phyloP scores from a whole-genome alignment of 1,139 yeast species.

The Kodamaea alishanica region DNA sequence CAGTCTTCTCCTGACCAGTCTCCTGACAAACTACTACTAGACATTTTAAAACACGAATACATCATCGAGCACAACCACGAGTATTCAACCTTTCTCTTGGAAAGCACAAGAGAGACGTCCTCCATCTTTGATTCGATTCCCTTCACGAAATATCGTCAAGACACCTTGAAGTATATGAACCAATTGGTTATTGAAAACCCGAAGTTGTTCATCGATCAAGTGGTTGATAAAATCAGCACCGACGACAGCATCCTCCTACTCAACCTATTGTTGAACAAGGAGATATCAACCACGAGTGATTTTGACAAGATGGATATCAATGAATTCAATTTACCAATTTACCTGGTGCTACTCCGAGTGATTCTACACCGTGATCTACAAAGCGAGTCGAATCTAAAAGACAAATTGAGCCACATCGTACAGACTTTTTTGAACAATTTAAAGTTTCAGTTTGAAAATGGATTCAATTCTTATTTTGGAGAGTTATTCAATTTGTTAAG shows the following conservation, averaged over 20 bases:
- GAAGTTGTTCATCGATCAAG: slow-evolving; percentile 21
- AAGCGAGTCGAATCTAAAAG: slow-evolving; percentile 11
- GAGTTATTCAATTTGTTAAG: slow-evolving; percentile 35
- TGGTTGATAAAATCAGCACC: slow-evolving; percentile 17
- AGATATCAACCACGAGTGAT: slow-evolving; percentile 15
- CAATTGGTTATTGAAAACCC: slow-evolving; percentile 21
- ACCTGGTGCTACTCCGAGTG: slow-evolving; percentile 42
- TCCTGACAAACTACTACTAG: slow-evolving; percentile 17
- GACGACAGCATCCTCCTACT: slow-evolving; percentile 23
- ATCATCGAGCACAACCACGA: slow-evolving; percentile 2
- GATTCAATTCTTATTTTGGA: slow-evolving; percentile 37
- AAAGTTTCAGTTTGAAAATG: slow-evolving; percentile 34
- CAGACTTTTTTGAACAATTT: slow-evolving; percentile 41
- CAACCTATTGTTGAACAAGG: slow-evolving; percentile 14
- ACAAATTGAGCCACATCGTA: slow-evolving; percentile 27
- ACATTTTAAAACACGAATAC: slow-evolving; percentile 13
- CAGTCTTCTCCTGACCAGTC: too few relatives aligned
- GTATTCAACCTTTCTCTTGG: slow-evolving; percentile 8
- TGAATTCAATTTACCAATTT: slow-evolving; percentile 52
- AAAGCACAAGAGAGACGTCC: slow-evolving; percentile 10
- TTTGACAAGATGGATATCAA: slow-evolving; percentile 25
- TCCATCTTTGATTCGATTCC: slow-evolving; percentile 11
- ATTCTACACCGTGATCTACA: slow-evolving; percentile 19
- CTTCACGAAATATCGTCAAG: slow-evolving; percentile 9
- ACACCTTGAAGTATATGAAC: slow-evolving; percentile 14